Evolutionary conservation across 148 eudicot species (phyloP), one percentile per base, ranked within the genome.

Genomic region (Oxyria digyna): DNA sequence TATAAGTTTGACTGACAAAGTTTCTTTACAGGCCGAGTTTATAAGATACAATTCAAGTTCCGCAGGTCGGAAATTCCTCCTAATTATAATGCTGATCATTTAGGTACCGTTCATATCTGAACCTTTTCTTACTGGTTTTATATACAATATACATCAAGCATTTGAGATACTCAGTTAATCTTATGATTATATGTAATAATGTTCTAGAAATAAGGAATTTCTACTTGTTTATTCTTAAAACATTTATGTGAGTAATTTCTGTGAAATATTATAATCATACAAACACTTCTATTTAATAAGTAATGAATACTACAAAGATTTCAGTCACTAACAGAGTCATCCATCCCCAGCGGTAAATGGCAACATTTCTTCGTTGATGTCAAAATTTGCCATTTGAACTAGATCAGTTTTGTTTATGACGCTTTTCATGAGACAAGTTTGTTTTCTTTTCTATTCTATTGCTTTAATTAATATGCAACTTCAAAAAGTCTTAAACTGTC

Each of bases 31-130:
- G 97, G 98, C 63, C 99, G 93, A 27, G 79, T 95, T 80, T 86
- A 81, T 75, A 74, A 70, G 93, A 80, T 94, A 72, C 96, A 88
- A 75, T 88, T 91, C 67, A 91, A 87, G 85, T 95, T 95, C 75
- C 92, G 96, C 35, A 87, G 81, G 69, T 79, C 75, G 69, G 96
- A 88, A 73, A 94, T 94, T 77, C 99, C 99, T 50, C 87, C 84
- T 33, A 80, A 84, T 74, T 94, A 80, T 78, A 81, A 68, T 84
- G 91, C 71, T 42, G 78, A 91, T 70, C 87, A 95, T 79, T 81
- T 95, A 78, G 99, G 98, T 92, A 86, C 69, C 46, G 62, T 55
- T 63, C 29, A 35, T 46, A 54, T 59, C 14, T 59, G 20, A 38
- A 59, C 10, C 65, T 59, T 59, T 14, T 59, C 37, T 59, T 29